Evolutionary conservation across 2,329 filamentous ascomycete species (phyloP).

Genomic region (Fusarium sp.): DNA sequence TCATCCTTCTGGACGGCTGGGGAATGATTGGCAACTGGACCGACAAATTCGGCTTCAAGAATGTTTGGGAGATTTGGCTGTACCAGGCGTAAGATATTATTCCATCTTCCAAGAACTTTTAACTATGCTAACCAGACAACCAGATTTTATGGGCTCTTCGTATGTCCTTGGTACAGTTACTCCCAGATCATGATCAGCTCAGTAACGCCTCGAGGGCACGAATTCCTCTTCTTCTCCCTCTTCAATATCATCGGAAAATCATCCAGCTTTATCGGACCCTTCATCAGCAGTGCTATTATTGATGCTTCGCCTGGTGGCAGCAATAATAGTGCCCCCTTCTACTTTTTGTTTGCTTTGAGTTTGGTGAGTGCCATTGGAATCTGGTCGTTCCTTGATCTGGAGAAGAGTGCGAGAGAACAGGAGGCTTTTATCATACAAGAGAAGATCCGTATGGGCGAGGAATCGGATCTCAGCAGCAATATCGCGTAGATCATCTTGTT

Average conservation of each 20-base stretch:
- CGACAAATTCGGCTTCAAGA: slow-evolving; percentile 59
- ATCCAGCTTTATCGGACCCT: slow-evolving; percentile 75
- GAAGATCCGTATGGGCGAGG: slow-evolving; percentile 42
- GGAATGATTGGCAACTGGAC: slow-evolving; percentile 64
- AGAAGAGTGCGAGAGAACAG: slow-evolving; percentile 72
- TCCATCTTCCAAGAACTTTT: too few species aligned
- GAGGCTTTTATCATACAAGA: slow-evolving; percentile 63
- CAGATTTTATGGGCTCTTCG: slow-evolving; percentile 74
- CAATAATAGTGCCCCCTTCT: slow-evolving; percentile 74
- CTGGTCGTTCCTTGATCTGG: slow-evolving; percentile 69
- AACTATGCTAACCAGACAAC: too few species aligned
- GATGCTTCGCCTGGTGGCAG: slow-evolving; percentile 67
- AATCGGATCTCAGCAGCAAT: slow-evolving; percentile 7
- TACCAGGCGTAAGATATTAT: too few species aligned
- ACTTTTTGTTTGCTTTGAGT: slow-evolving; percentile 73
- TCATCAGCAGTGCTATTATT: slow-evolving; percentile 78
- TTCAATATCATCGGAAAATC: slow-evolving; percentile 79
- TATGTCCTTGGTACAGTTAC: slow-evolving; percentile 79
- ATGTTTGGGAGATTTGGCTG: slow-evolving; percentile 61
- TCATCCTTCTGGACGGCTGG: slow-evolving; percentile 69
- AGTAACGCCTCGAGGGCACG: slow-evolving; percentile 75
- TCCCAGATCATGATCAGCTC: slow-evolving; percentile 79
- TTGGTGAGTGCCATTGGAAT: slow-evolving; percentile 67
- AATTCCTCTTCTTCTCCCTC: slow-evolving; percentile 77
- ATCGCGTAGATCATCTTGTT: neutral